Conservation (phyloP, 805 yeast species). For the Sugiyamaella chiloensis region DNA sequence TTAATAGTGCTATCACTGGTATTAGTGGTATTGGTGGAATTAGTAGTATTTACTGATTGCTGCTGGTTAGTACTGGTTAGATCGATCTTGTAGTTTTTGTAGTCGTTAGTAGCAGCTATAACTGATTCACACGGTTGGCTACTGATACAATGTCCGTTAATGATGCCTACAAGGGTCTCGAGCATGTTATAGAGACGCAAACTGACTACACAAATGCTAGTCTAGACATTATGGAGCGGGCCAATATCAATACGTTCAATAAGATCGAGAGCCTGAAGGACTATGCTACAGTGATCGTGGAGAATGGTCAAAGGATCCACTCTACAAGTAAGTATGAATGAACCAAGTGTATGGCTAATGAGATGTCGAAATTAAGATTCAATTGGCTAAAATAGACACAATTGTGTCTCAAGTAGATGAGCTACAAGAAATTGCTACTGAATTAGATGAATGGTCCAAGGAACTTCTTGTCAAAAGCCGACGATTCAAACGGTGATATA, state of each 20-base stretch:
- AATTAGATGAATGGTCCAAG: conserved; percentile 59
- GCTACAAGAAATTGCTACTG: conserved; percentile 48
- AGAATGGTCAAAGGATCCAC: conserved; percentile 14
- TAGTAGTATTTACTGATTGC: too few relatives aligned
- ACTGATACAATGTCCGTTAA: too few relatives aligned
- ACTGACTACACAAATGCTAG: conserved; percentile 21
- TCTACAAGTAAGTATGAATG: conserved; percentile 1
- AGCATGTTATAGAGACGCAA: conserved; percentile 25
- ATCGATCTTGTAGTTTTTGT: too few relatives aligned
- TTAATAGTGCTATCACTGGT: too few relatives aligned
- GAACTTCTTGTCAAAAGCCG: conserved; percentile 49
- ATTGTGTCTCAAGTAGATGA: conserved; percentile 25
- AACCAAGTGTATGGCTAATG: not conserved
- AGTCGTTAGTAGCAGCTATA: too few relatives aligned
- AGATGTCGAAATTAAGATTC: conserved; percentile 18
- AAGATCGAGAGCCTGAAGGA: conserved; percentile 26
- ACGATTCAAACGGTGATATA: conserved; percentile 9
- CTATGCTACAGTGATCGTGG: conserved; percentile 20
- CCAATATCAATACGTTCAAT: conserved; percentile 24
- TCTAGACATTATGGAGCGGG: conserved; percentile 26
- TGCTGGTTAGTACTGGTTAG: too few relatives aligned
- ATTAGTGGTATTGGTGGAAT: too few relatives aligned
- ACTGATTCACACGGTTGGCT: too few relatives aligned
- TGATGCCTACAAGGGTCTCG: conserved; percentile 19
- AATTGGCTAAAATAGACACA: conserved; percentile 21